Base-by-base conservation (phyloP, 2,329 filamentous ascomycete species). In the Fusarium bulbicola region DNA sequence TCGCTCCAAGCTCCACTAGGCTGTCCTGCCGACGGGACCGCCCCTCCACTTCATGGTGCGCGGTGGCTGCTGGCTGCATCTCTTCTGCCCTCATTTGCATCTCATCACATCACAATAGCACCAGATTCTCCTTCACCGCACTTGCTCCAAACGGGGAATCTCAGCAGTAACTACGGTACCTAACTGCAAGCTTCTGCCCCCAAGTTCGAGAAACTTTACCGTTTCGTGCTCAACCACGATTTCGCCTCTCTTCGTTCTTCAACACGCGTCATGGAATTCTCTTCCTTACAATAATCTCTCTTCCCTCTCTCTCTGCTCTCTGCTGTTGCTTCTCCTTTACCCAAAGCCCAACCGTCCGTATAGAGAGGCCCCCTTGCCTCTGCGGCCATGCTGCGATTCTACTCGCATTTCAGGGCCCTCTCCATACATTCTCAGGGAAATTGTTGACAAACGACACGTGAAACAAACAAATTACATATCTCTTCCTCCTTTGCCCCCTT, bases 381-480 rank as follows among this genome's bases (percentile, higher is more conserved):
- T 74, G 75, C 73, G 77, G 78, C 76, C 70, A 79, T 79, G 80
- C 79, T 76, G 68, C 76, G 72, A 73, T 66, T 75, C 73, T 72
- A 72, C 71, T 67, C 70, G 63, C 69, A 66, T 72, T 70, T 69
- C 67, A 76, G 70, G 72, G 72, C 74, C 74, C 67, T 76, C 64
- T 76, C 74, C 65, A 68, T 76, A 68, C 73, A 70, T 66, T 66
- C 52, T 49, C 66, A 58, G 59, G 74, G 68, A 72, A 68, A 66
- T 66, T 66, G 70, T 72, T 75, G 74, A 75, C 72, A 47, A 21
- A 14, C 58, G 68, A 73, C 67, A 63, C 70, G 67, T 76, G 66
- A 73, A 70, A n/a, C 61, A 72, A 63, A 49, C 30, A 50, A 50
- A 21, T 47, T 57, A 39, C 46, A 37, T 37, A 42, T 47, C 26